phyloP scores from a whole-genome alignment of 192 early-diverging fungal genomes.

The Coemansia sp. region DNA sequence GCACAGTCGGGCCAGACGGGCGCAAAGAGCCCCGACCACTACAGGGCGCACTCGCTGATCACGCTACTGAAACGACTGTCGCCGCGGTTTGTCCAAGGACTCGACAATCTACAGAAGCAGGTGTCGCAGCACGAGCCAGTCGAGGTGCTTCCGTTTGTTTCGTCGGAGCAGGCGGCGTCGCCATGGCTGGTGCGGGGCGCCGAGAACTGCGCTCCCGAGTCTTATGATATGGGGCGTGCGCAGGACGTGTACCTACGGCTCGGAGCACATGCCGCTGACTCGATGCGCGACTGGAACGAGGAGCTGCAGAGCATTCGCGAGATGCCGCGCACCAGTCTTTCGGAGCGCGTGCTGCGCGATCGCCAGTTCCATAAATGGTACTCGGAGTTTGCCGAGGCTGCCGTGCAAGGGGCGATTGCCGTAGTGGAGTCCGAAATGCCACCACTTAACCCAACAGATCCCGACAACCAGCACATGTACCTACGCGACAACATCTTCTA shows the following conservation, averaged over 20 bases:
- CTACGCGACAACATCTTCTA: constrained; percentile 97
- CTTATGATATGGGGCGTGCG: constrained; percentile 34
- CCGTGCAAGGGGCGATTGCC: constrained; percentile 76
- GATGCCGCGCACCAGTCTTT: constrained; percentile 70
- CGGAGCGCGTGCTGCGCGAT: constrained; percentile 85
- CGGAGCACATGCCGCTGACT: constrained; percentile 31
- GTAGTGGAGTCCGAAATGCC: constrained; percentile 79
- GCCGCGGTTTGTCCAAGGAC: constrained; percentile 67
- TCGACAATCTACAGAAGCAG: constrained; percentile 65
- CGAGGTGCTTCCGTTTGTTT: constrained; percentile 74
- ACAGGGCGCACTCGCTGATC: constrained; percentile 64
- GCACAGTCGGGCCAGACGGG: constrained; percentile 25
- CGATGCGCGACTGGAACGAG: constrained; percentile 94
- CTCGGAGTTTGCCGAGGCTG: constrained; percentile 91
- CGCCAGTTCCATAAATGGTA: constrained; percentile 80
- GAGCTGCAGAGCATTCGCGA: constrained; percentile 88
- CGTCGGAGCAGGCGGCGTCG: constrained; percentile 63
- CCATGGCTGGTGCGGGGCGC: constrained; percentile 78
- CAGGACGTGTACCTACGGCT: constrained; percentile 35
- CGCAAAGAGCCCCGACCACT: constrained; percentile 39
- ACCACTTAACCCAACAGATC: constrained; percentile 75
- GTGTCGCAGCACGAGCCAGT: constrained; percentile 64
- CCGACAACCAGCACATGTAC: constrained; percentile 79
- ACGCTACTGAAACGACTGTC: constrained; percentile 66
- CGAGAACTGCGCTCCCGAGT: constrained; percentile 25